phyloP scores from a whole-genome alignment of 2,329 filamentous ascomycete genomes.

The Ophiobolus disseminans region DNA sequence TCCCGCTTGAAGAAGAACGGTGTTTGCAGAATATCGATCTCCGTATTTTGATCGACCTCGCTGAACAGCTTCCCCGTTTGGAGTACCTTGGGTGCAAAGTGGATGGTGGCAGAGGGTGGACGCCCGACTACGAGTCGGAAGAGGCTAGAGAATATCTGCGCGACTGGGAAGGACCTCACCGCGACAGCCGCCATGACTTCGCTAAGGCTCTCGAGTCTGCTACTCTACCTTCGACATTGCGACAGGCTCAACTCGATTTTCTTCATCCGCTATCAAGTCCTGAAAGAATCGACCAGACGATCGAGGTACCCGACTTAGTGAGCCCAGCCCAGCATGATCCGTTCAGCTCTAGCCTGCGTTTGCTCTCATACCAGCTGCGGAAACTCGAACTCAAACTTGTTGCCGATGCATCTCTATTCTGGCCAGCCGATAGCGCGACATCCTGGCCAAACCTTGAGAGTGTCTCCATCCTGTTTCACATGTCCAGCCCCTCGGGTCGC shows the following conservation, averaged over 20 bases:
- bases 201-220: constrained; percentile 14
- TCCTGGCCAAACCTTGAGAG: constrained; percentile 26
- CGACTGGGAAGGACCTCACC: constrained; percentile 26
- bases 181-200: constrained; percentile 30
- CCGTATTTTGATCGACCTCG: constrained; percentile 19
- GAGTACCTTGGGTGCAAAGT: constrained; percentile 10
- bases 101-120: constrained; percentile 9
- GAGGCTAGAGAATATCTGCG: constrained; percentile 9
- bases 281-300: constrained; percentile 9
- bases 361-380: constrained; percentile 19
- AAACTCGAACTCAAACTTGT: constrained; percentile 11
- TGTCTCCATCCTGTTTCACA: constrained; percentile 21
- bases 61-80: constrained; percentile 9
- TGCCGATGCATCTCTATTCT: constrained; percentile 24
- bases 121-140: background rate
- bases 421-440: constrained; percentile 11
- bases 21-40: constrained; percentile 15
- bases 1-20: background rate
- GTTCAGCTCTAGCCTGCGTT: constrained; percentile 24
- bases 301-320: constrained; percentile 14
- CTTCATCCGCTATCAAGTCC: background rate
- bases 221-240: constrained; percentile 16
- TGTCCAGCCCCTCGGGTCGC: constrained; percentile 14
- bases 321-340: constrained; percentile 14
- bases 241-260: constrained; percentile 14